Evolutionary conservation across 2,329 filamentous ascomycete species (phyloP).

Genomic region (Penicillium sp.): DNA sequence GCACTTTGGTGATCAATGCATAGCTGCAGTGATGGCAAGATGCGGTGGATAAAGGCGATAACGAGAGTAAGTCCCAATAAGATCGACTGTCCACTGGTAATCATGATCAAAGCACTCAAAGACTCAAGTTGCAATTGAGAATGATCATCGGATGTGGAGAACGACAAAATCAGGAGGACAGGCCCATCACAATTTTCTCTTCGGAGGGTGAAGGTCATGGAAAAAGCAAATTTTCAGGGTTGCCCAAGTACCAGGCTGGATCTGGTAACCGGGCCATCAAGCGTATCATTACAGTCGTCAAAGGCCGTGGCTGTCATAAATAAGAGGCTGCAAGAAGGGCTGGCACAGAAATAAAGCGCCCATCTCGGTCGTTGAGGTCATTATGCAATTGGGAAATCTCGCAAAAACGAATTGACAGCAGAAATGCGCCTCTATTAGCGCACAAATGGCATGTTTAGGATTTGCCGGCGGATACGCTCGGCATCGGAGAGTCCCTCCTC

Average conservation of each 20-base stretch:
- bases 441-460: constrained; percentile 36
- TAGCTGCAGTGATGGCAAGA: constrained; percentile 1
- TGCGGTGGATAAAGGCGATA: constrained; percentile 3
- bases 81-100: constrained; percentile 1
- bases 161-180: constrained; percentile 11
- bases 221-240: constrained; percentile 5
- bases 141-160: neutral
- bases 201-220: constrained; percentile 13
- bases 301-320: constrained; percentile 37
- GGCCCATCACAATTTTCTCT: constrained; percentile 25
- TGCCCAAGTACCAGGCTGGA: constrained; percentile 6
- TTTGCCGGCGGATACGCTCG: constrained; percentile 40
- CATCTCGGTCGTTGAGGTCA: constrained; percentile 28
- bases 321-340: constrained; percentile 15
- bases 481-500: constrained; percentile 39
- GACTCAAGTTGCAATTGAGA: neutral
- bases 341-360: constrained; percentile 2
- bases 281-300: constrained; percentile 32
- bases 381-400: constrained; percentile 25
- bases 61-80: constrained; percentile 14
- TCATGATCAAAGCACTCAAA: neutral
- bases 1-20: neutral
- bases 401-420: constrained; percentile 21
- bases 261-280: constrained; percentile 16
- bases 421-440: constrained; percentile 21